phyloP scores from a whole-genome alignment of 2,329 filamentous ascomycete species.

The Monosporascus sp. region DNA sequence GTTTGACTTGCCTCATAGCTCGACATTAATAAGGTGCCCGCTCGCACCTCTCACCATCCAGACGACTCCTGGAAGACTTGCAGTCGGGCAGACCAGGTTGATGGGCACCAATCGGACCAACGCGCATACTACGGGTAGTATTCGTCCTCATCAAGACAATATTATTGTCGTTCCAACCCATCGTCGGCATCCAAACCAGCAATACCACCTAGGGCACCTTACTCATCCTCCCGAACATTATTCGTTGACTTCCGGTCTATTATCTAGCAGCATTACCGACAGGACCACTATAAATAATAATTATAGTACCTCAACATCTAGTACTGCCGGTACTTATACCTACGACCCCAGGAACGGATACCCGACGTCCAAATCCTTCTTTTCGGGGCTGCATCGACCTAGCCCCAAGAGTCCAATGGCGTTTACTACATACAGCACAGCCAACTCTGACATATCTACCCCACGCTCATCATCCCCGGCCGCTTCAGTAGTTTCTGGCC shows the following conservation, averaged over 20 bases:
- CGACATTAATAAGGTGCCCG: not conserved
- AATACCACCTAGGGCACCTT: conserved; percentile 12
- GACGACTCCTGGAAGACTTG: not conserved
- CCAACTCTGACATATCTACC: conserved; percentile 48
- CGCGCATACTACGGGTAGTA: not conserved
- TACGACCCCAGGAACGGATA: conserved; percentile 6
- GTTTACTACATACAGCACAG: conserved; percentile 42
- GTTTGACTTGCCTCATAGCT: not conserved
- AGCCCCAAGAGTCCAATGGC: conserved; percentile 34
- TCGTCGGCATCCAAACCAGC: conserved; percentile 1
- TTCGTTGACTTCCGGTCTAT: conserved; percentile 24
- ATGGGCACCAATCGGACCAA: not conserved
- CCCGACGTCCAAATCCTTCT: conserved; percentile 10
- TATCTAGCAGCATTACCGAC: conserved; percentile 26
- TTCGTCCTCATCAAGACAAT: not conserved
- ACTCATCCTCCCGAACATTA: conserved; percentile 22
- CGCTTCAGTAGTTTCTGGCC: conserved; percentile 41
- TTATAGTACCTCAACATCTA: not conserved
- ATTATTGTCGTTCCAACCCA: not conserved
- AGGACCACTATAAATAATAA: conserved; percentile 9
- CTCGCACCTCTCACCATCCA: not conserved
- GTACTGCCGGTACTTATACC: not conserved
- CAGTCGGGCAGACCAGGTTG: not conserved
- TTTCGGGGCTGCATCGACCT: conserved; percentile 17
- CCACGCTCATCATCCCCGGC: conserved; percentile 51